Percentiles rank a stretch among this genome's conserved stretches.
These are phyloP conservation scores for Senna tora DNA, from an alignment of 306 rosid genomes.

Conservation along the genomic window DNA sequence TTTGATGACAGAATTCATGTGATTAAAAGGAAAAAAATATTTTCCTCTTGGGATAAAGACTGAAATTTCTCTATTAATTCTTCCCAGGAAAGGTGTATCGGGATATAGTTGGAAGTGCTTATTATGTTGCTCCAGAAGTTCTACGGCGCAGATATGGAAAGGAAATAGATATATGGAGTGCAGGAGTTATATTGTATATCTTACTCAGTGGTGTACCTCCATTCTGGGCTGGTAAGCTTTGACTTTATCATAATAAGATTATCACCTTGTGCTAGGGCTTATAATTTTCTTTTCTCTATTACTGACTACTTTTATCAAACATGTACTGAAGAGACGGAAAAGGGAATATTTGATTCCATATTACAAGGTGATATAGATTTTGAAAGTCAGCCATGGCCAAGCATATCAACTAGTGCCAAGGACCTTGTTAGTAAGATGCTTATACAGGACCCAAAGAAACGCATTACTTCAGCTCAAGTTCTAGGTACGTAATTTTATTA, in stretches of 20 bases:
- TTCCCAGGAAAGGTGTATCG: constrained; percentile 72
- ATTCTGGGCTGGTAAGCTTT: constrained; percentile 85
- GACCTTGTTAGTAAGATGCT: constrained; percentile 82
- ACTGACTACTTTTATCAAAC: constrained; percentile 26
- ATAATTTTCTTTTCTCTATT: not conserved
- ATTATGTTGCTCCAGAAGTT: constrained; percentile 92
- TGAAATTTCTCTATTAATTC: constrained; percentile 8
- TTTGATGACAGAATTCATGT: not conserved
- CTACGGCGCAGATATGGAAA: constrained; percentile 74
- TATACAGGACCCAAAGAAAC: constrained; percentile 75
- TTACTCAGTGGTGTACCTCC: constrained; percentile 92
- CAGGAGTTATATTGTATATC: constrained; percentile 81
- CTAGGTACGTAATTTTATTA: constrained; percentile 54
- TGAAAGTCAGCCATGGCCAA: constrained; percentile 80
- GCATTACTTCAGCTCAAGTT: constrained; percentile 78
- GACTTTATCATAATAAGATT: constrained; percentile 1
- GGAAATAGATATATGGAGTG: constrained; percentile 87
- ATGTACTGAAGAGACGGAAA: constrained; percentile 68
- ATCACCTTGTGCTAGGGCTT: constrained; percentile 11
- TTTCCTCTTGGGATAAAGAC: constrained; percentile 13
- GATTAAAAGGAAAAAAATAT: constrained; percentile 11
- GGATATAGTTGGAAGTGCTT: constrained; percentile 88
- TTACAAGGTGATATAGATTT: constrained; percentile 79
- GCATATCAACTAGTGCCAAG: constrained; percentile 82
- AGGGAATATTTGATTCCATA: constrained; percentile 86